Evolutionary conservation across 805 yeast genomes (phyloP), one percentile per base, ranked within the genome.

Genomic region (Maudiozyma barnettii): DNA sequence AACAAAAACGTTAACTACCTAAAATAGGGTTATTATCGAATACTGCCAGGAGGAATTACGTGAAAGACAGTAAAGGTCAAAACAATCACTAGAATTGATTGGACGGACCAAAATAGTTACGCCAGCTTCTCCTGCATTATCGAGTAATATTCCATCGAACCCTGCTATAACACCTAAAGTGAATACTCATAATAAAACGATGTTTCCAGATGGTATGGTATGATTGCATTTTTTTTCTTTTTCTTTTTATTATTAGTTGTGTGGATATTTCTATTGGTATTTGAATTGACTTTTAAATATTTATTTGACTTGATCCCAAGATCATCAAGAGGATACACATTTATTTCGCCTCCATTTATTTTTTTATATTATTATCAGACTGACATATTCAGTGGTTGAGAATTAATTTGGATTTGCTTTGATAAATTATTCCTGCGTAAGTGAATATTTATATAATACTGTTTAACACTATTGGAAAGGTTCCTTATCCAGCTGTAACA

Each of bases 131-230:
- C 36, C 36, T 33, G 36, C 36, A 33, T 33, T 33, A 16, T 33
- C 18, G 3, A 14, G 19, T 16, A 13, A n/a, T n/a, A 33, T 33
- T 14, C 18, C 9, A 33, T 33, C 18, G 36, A n/a, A n/a, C 9
- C 19, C n/a, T 14, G 7, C 16, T 4, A n/a, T n/a, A 33, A 14
- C 13, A n/a, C 18, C 19, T 16, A 14, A 16, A 33, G 18, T 14
- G 19, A 33, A 33, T 16, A 33, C 36, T 18, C 18, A 19, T 41
- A 26, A 13, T 26, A 26, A 12, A 35, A n/a, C 23, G 31, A 45
- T 39, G 43, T 39, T 30, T 21, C 39, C 22, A 39, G 20, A 33
- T 39, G 39, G 43, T 45, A 39, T 45, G 43, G 39, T 45, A 45
- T 45, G 43, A 45, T 30, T 38, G 18, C 19, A 39, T 20, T 16